phyloP scores from a whole-genome alignment of 2,329 filamentous ascomycete genomes.

The Colletotrichum sp. region DNA sequence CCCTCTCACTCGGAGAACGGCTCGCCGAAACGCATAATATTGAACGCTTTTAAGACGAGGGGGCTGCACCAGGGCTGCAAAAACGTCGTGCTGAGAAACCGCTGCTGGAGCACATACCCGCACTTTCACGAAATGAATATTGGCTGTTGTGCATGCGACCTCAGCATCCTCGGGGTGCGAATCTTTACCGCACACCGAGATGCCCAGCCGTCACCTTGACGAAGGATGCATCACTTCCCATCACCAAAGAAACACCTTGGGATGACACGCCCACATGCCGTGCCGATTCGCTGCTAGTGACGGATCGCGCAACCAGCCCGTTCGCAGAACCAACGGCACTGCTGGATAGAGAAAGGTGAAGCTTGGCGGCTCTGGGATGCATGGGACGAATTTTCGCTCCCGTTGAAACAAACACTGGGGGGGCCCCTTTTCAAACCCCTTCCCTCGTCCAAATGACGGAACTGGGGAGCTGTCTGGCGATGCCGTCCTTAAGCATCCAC shows the following conservation, averaged over 20 bases:
- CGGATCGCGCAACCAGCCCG: neutral
- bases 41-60: neutral
- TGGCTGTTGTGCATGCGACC: slow-evolving; percentile 1
- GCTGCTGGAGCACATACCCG: neutral
- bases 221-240: neutral
- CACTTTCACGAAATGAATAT: slow-evolving; percentile 11
- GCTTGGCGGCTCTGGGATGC: slow-evolving; percentile 11
- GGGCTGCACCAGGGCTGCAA: neutral
- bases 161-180: neutral
- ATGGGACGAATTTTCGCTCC: slow-evolving; percentile 12
- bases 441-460: neutral
- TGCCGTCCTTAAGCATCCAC: neutral
- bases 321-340: neutral
- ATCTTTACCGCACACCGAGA: neutral
- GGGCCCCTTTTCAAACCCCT: neutral
- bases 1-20: neutral
- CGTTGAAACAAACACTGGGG: slow-evolving; percentile 17
- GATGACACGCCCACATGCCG: slow-evolving; percentile 7
- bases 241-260: neutral
- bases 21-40: neutral
- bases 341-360: neutral
- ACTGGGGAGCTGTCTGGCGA: neutral
- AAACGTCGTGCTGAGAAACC: neutral
- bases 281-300: neutral
- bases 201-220: neutral